Percentiles rank a stretch among this genome's conserved stretches.
phyloP scores from a whole-genome alignment of 2,329 filamentous ascomycete species.

The Coniochaeta sp. region DNA sequence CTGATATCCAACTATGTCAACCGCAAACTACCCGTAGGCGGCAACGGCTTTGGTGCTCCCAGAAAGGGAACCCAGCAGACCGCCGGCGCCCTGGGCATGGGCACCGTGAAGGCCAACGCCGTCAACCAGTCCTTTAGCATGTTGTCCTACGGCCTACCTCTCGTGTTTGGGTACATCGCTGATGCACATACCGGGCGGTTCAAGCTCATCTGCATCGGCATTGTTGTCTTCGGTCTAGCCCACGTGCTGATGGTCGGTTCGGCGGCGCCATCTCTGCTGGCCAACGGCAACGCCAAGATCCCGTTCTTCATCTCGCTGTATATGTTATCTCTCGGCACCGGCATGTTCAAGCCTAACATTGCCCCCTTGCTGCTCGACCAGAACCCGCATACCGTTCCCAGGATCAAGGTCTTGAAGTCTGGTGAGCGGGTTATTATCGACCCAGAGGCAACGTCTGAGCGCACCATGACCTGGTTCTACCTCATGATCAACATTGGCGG shows the following conservation, averaged over 20 bases:
- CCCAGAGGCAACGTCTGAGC: conserved; percentile 37
- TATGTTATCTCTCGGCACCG: conserved; percentile 61
- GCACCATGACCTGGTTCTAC: conserved; percentile 47
- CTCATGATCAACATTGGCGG: conserved; percentile 62
- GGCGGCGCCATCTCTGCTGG: conserved; percentile 52
- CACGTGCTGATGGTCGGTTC: conserved; percentile 60
- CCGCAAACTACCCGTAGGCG: conserved; percentile 45
- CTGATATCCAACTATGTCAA: conserved; percentile 57
- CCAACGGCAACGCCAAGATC: conserved; percentile 41
- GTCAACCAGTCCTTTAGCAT: conserved; percentile 38
- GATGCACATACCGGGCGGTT: conserved; percentile 66
- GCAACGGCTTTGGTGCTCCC: conserved; percentile 39
- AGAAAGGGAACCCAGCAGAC: too few relatives aligned
- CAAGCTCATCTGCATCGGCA: conserved; percentile 62
- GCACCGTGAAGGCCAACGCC: conserved; percentile 38
- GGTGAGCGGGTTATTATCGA: conserved; percentile 40
- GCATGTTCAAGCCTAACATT: conserved; percentile 62
- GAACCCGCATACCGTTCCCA: conserved; percentile 30
- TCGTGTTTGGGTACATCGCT: conserved; percentile 48
- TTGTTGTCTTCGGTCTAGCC: conserved; percentile 58
- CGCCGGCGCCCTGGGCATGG: conserved; percentile 13
- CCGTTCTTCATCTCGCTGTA: conserved; percentile 57
- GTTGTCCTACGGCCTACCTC: conserved; percentile 46
- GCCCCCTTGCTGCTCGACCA: conserved; percentile 36
- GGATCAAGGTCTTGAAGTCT: conserved; percentile 31